A percentile compares a stretch with the other conserved stretches of the same genome.
Conservation (phyloP, 2,329 filamentous ascomycete species). For the Stagonosporopsis chrysanthemi region DNA sequence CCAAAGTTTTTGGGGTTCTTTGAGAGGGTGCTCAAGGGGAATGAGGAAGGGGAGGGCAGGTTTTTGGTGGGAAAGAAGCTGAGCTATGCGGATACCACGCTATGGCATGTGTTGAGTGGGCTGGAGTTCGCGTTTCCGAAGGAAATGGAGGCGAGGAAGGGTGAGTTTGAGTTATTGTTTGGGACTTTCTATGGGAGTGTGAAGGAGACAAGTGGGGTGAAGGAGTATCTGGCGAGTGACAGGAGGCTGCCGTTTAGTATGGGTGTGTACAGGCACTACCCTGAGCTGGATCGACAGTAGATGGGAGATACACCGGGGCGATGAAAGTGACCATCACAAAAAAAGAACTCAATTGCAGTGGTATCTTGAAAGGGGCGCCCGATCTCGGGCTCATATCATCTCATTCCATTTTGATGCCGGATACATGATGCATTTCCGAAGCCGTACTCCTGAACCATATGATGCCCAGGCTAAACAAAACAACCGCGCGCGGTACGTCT, state of each 20-base stretch:
- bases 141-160: conserved; percentile 64
- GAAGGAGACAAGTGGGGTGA: conserved; percentile 68
- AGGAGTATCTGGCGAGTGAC: conserved; percentile 72
- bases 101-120: conserved; percentile 71
- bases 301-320: background rate
- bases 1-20: conserved; percentile 78
- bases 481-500: conserved; percentile 54
- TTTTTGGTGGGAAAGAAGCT: conserved; percentile 72
- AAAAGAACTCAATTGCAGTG: conserved; percentile 47
- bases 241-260: conserved; percentile 67
- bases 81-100: conserved; percentile 75
- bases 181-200: conserved; percentile 67
- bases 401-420: conserved; percentile 50
- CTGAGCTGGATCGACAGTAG: conserved; percentile 69
- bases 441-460: conserved; percentile 49
- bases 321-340: conserved; percentile 31
- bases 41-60: conserved; percentile 64
- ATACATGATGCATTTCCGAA: conserved; percentile 51
- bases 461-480: conserved; percentile 34
- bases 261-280: conserved; percentile 76
- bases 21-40: conserved; percentile 68
- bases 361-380: conserved; percentile 45
- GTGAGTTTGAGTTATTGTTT: conserved; percentile 69
- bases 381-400: conserved; percentile 44
- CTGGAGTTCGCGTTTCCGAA: conserved; percentile 74